These are phyloP conservation scores for Teratosphaeria zuluensis DNA, from an alignment of 2,329 filamentous ascomycete genomes.

Conservation along the genomic window DNA sequence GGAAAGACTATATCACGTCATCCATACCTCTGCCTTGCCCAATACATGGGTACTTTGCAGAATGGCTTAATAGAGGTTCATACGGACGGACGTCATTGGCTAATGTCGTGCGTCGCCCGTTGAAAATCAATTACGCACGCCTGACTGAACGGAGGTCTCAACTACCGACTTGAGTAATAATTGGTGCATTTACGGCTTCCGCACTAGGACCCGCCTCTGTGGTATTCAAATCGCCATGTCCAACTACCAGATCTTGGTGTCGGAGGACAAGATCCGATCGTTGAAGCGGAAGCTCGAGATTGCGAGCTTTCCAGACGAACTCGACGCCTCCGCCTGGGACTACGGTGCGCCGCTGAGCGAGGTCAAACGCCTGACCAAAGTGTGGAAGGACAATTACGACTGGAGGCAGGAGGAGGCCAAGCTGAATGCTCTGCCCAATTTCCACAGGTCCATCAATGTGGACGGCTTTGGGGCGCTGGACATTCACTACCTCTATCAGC, in stretches of 20 bases:
- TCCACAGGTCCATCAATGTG: slow-evolving; percentile 42
- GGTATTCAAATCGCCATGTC: slow-evolving; percentile 12
- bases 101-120: not conserved
- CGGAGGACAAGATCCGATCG: slow-evolving; percentile 42
- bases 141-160: too few species aligned
- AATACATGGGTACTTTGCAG: not conserved
- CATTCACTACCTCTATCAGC: slow-evolving; percentile 56
- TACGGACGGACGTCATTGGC: not conserved
- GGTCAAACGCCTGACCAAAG: slow-evolving; percentile 47
- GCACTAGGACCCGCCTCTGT: not conserved
- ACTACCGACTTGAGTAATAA: too few species aligned
- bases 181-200: not conserved
- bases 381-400: slow-evolving; percentile 50
- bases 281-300: slow-evolving; percentile 47
- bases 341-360: slow-evolving; percentile 52
- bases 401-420: slow-evolving; percentile 52
- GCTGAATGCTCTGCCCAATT: slow-evolving; percentile 54
- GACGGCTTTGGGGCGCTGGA: slow-evolving; percentile 51
- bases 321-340: slow-evolving; percentile 20
- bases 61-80: too few species aligned
- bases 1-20: not conserved
- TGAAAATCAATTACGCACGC: not conserved
- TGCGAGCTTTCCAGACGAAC: slow-evolving; percentile 45
- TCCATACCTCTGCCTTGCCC: not conserved
- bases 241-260: slow-evolving; percentile 43